These are phyloP conservation scores for Citrus inodora DNA, from an alignment of 345 rosid species.

Conservation along the genomic window DNA sequence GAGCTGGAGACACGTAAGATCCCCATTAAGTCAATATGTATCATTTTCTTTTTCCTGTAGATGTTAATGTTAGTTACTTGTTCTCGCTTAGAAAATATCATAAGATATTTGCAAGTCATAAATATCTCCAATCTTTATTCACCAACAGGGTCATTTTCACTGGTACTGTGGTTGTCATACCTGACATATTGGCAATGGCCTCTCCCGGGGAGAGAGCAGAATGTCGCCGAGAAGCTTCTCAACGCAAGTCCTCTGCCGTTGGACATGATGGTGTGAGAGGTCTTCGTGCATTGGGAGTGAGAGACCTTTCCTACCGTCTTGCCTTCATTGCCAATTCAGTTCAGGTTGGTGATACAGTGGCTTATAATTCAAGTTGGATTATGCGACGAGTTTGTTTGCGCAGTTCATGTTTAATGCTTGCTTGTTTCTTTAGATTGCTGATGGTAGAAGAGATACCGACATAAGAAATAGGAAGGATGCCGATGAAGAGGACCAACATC, in stretches of 20 bases:
- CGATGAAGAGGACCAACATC: slow-evolving; percentile 75
- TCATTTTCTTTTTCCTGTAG: neutral
- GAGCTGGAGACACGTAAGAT: slow-evolving; percentile 96
- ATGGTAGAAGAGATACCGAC: slow-evolving; percentile 80
- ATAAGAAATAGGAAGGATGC: slow-evolving; percentile 82
- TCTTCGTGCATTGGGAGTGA: slow-evolving; percentile 83
- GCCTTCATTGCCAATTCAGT: slow-evolving; percentile 94
- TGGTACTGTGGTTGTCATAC: slow-evolving; percentile 89
- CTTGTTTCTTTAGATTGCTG: slow-evolving; percentile 49
- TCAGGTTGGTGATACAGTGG: slow-evolving; percentile 55
- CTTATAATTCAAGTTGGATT: neutral
- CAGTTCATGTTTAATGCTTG: slow-evolving; percentile 7
- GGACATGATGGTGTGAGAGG: slow-evolving; percentile 88
- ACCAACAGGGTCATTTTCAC: slow-evolving; percentile 81
- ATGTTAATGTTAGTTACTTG: neutral
- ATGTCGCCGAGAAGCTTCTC: slow-evolving; percentile 72
- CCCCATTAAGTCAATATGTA: neutral
- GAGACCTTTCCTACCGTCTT: slow-evolving; percentile 90
- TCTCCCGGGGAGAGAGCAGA: slow-evolving; percentile 97
- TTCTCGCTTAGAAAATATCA: neutral
- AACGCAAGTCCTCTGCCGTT: slow-evolving; percentile 48
- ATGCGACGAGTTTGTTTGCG: neutral
- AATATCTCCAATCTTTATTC: slow-evolving; percentile 4
- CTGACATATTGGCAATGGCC: slow-evolving; percentile 84
- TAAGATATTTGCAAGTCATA: neutral